Percentiles rank a stretch among this genome's conserved stretches.
These are phyloP conservation scores for Podaxis sp. DNA, from an alignment of 768 basidiomycete genomes.

Conservation along the genomic window DNA sequence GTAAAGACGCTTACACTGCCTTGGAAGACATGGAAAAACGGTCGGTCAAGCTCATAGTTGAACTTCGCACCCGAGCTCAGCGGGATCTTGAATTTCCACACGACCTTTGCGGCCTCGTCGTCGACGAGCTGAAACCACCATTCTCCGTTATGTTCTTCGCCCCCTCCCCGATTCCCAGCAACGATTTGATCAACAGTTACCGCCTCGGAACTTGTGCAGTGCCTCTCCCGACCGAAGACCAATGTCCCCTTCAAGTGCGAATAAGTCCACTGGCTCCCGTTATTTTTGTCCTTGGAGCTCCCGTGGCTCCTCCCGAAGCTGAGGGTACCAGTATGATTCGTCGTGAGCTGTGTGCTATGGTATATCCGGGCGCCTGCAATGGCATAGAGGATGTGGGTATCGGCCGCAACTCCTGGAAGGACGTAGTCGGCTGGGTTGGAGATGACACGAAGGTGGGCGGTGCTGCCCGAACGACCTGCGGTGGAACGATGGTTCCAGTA, in stretches of 20 bases:
- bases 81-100: constrained; percentile 70
- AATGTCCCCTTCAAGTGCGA: constrained; percentile 60
- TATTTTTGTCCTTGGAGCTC: constrained; percentile 25
- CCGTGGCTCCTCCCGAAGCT: not conserved
- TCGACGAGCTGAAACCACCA: constrained; percentile 70
- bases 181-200: not conserved
- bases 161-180: not conserved
- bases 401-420: constrained; percentile 6
- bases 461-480: not conserved
- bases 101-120: constrained; percentile 50
- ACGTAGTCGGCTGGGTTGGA: constrained; percentile 1
- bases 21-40: constrained; percentile 90
- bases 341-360: constrained; percentile 22
- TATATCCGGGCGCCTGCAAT: constrained; percentile 17
- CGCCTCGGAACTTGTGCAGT: constrained; percentile 24
- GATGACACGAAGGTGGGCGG: not conserved
- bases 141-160: constrained; percentile 10
- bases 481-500: not conserved
- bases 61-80: constrained; percentile 31
- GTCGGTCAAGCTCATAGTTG: constrained; percentile 79
- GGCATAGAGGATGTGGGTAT: constrained; percentile 11
- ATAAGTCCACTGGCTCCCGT: constrained; percentile 49
- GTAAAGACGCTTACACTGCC: constrained; percentile 62
- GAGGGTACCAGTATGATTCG: not conserved
- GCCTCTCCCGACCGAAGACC: constrained; percentile 45